These are phyloP conservation scores for Salix dunnii DNA, from an alignment of 345 rosid genomes.

Conservation along the genomic window DNA sequence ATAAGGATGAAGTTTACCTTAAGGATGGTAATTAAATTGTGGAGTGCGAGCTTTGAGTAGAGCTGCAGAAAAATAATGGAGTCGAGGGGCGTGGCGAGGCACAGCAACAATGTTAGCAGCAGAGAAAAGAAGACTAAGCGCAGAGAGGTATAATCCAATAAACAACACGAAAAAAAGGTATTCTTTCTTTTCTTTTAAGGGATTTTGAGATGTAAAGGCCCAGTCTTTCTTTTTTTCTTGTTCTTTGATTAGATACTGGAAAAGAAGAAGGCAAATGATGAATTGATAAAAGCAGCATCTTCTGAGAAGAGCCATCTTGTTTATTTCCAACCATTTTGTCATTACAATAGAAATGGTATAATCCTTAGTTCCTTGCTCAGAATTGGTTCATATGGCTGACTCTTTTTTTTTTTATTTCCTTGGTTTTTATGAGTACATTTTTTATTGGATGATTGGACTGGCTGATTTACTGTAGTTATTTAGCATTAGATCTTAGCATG, in stretches of 20 bases:
- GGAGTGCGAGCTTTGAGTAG: neutral
- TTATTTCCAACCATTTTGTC: slow-evolving; percentile 55
- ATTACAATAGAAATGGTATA: slow-evolving; percentile 54
- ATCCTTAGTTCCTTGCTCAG: neutral
- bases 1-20: neutral
- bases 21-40: too few relatives aligned
- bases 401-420: neutral
- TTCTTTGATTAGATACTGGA: slow-evolving; percentile 43
- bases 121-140: slow-evolving; percentile 6
- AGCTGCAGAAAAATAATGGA: neutral
- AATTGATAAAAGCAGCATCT: slow-evolving; percentile 61
- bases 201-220: neutral
- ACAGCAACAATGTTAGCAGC: neutral
- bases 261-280: slow-evolving; percentile 58
- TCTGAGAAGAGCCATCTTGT: slow-evolving; percentile 54
- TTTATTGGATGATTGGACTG: neutral
- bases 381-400: too few relatives aligned
- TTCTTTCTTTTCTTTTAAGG: neutral
- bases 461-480: neutral
- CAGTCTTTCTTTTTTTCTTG: too few relatives aligned
- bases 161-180: neutral
- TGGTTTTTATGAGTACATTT: neutral
- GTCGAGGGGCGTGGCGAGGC: neutral
- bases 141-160: slow-evolving; percentile 7
- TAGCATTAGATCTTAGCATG: neutral